Base-by-base conservation (phyloP, 257 asterid genomes). In the Solanum medicagineum region DNA sequence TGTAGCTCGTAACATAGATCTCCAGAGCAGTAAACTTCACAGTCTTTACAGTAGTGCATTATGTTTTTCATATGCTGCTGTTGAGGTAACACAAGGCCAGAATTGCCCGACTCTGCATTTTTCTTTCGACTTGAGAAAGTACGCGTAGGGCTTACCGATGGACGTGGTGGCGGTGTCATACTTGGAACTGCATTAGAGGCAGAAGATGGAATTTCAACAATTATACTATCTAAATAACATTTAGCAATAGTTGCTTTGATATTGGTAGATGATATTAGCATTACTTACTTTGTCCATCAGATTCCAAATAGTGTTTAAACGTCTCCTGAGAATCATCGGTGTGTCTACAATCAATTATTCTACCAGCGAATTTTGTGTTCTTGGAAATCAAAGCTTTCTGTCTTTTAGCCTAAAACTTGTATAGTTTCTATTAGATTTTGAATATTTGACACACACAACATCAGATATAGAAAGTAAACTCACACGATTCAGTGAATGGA, bases 1-100 rank as follows among this genome's bases (percentile, higher is more conserved):
- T 93, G 98, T 26, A 87, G 92, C 60, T 70, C 59, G 84, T 88
- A 87, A 8, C 84, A 83, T 32, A 29, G 45, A 20, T 47, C 44
- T 62, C 93, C 71, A 2, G 92, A 86, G 90, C 96, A 93, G 51
- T 71, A 75, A 26, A 88, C 87, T 60, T 88, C 87, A 54, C 95
- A 94, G 51, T 90, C 74, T 15, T 89, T 40, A 70, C 98, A 94
- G 29, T 86, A 59, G 13, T 59, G 22, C 44, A 24, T 32, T 42
- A 13, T 10, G 36, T 36, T 12, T 47, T 36, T 4, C 53, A 49
- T 10, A 49, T 24, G 20, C 9, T 22, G 85, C 44, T 11, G 83
- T 59, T 51, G 88, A 54, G 59, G 22, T 53, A 62, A 51, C 19
- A 36, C 17, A 36, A 68, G 1, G 10, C 49, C 73, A 60, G 59